These are phyloP conservation scores for Boletellus emodensis DNA, from an alignment of 768 basidiomycete species.

Conservation along the genomic window DNA sequence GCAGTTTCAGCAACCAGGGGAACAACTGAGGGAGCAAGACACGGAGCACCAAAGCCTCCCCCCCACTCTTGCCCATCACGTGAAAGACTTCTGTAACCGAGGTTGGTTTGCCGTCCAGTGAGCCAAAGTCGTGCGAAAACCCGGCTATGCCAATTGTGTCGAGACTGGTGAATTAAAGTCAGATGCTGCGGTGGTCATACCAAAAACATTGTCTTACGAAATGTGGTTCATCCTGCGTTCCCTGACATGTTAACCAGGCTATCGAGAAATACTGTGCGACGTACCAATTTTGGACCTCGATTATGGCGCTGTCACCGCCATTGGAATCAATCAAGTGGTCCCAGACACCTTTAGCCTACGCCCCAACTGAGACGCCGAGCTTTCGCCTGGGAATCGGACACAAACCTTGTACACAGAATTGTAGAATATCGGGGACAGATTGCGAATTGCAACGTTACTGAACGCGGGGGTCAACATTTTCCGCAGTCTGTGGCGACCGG, in stretches of 20 bases:
- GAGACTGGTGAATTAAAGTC: constrained; percentile 25
- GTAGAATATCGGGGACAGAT: constrained; percentile 36
- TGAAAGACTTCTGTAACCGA: constrained; percentile 27
- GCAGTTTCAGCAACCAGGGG: constrained; percentile 32
- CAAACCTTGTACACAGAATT: constrained; percentile 41
- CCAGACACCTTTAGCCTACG: constrained; percentile 31
- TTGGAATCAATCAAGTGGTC: constrained; percentile 22
- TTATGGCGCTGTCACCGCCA: constrained; percentile 23
- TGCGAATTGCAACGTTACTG: constrained; percentile 38
- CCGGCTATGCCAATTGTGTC: constrained; percentile 43
- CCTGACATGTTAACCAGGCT: no score
- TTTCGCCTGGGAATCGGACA: not conserved
- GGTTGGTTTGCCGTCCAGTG: constrained; percentile 34
- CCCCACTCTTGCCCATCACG: constrained; percentile 13
- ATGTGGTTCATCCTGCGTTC: constrained; percentile 41
- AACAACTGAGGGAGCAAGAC: constrained; percentile 26
- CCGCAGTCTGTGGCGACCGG: constrained; percentile 25
- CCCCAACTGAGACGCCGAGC: no score
- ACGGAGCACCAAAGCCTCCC: constrained; percentile 2
- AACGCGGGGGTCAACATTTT: constrained; percentile 40
- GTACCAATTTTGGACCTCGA: constrained; percentile 48
- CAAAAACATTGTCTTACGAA: constrained; percentile 28
- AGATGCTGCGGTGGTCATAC: not conserved
- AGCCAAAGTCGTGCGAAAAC: constrained; percentile 44
- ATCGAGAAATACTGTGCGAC: not conserved